Evolutionary conservation across 805 yeast species (phyloP), one percentile per base, ranked within the genome.

Genomic region (Candida andamanensis): DNA sequence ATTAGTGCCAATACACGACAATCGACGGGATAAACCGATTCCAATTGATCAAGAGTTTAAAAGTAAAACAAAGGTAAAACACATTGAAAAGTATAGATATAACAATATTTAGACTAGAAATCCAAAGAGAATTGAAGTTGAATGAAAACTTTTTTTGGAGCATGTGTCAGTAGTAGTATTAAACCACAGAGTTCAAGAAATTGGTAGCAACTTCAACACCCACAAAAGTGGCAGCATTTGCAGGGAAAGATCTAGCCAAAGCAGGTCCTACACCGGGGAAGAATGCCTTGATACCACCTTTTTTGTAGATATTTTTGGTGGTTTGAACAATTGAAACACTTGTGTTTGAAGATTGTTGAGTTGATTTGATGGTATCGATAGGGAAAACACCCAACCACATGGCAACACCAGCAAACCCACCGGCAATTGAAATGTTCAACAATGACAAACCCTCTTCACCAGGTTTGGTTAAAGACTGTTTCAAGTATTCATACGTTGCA

Each of bases 201-300:
- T 63, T 60, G 42, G 58, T 65, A 16, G 95, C 85, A 36, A 89
- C 51, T 57, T 90, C 98, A 18, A 90, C 97, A 28, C 97, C 98
- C 21, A 86, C 73, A 64, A 90, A 90, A 2, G 97, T 89, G 6
- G 98, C 97, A n/a, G 98, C 98, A 59, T 92, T 90, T 15, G 97
- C 97, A 3, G 97, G 97, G 81, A 92, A 90, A 24, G 95, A 80
- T 58, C 98, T 75, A 16, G 86, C 76, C 50, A 90, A 65, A 2
- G 97, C 97, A 5, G 98, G 97, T 0, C 96, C 97, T 15, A 90
- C 70, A 36, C 98, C 98, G 3, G 97, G 97, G 85, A 89, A 90
- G 63, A 90, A 90, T 0, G 94, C 95, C 54, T 78, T 82, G 43
- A 86, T 44, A 16, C 97, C 97, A 15, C 89, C 90, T 41, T 74